Conservation (phyloP, 352 stramenopile genomes). For the Phytophthora meadii region DNA sequence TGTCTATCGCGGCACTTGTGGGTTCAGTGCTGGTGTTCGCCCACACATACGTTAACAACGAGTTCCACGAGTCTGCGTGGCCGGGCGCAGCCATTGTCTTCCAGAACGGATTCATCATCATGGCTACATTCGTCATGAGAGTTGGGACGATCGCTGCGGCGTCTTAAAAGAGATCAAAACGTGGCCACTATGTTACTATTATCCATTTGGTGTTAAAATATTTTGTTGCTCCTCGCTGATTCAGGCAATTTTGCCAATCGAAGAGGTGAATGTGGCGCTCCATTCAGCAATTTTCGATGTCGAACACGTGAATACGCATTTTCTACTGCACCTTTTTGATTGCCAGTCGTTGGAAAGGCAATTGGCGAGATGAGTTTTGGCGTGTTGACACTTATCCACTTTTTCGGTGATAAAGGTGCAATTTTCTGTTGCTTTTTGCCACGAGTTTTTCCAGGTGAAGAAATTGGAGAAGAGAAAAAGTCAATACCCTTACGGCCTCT, state of each 20-base stretch:
- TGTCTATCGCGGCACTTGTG: slow-evolving; percentile 48
- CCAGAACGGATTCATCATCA: slow-evolving; percentile 67
- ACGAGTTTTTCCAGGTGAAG: slow-evolving; percentile 9
- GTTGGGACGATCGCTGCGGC: slow-evolving; percentile 47
- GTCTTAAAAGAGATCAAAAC: too few relatives aligned
- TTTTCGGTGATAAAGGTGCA: slow-evolving; percentile 50
- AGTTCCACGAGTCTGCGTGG: slow-evolving; percentile 62
- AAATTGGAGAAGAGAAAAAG: slow-evolving; percentile 5
- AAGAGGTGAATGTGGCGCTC: slow-evolving; percentile 2
- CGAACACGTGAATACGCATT: slow-evolving; percentile 9
- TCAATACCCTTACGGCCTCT: slow-evolving; percentile 13
- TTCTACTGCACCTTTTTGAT: slow-evolving; percentile 12
- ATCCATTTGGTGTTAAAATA: slow-evolving; percentile 1
- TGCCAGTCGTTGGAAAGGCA: slow-evolving; percentile 4
- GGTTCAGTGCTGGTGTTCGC: slow-evolving; percentile 68
- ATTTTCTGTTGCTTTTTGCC: slow-evolving; percentile 22
- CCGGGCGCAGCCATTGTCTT: slow-evolving; percentile 64
- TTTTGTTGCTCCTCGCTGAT: not conserved
- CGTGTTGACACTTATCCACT: slow-evolving; percentile 49
- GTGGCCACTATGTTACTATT: not conserved
- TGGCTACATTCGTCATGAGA: slow-evolving; percentile 68
- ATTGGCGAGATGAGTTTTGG: slow-evolving; percentile 29
- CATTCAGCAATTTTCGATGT: slow-evolving; percentile 18
- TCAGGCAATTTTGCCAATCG: slow-evolving; percentile 8
- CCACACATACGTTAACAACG: slow-evolving; percentile 64